These are phyloP conservation scores for Ascoidea tarda DNA, from an alignment of 805 yeast species.

Conservation along the genomic window DNA sequence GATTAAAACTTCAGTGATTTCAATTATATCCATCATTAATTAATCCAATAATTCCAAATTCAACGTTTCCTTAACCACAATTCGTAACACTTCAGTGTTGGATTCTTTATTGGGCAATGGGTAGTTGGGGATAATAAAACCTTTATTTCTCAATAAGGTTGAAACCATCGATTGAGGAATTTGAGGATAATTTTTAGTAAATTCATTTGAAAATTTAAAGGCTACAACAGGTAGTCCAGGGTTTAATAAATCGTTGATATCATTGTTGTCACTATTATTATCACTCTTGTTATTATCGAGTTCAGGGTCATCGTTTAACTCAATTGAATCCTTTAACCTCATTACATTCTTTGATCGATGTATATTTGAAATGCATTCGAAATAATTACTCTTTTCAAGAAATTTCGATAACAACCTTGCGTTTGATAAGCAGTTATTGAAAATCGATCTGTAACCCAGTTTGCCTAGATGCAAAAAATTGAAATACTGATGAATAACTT, in stretches of 20 bases:
- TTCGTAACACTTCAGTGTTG: slow-evolving; percentile 60
- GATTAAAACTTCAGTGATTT: slow-evolving; percentile 36
- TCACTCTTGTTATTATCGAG: slow-evolving; percentile 16
- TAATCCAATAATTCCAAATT: slow-evolving; percentile 46
- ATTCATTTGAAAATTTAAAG: slow-evolving; percentile 51
- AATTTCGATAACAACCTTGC: slow-evolving; percentile 54
- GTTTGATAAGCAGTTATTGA: slow-evolving; percentile 48
- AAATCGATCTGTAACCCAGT: slow-evolving; percentile 52
- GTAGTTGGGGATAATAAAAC: slow-evolving; percentile 85
- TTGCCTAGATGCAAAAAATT: slow-evolving; percentile 60
- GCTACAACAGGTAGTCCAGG: slow-evolving; percentile 88
- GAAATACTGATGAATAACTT: slow-evolving; percentile 78
- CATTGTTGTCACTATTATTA: slow-evolving; percentile 2
- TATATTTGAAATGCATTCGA: slow-evolving; percentile 62
- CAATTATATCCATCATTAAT: slow-evolving; percentile 46
- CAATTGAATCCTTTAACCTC: slow-evolving; percentile 10
- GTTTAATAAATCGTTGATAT: slow-evolving; percentile 23
- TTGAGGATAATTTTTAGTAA: slow-evolving; percentile 51
- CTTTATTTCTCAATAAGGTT: slow-evolving; percentile 57
- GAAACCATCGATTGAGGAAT: slow-evolving; percentile 73
- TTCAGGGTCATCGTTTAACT: slow-evolving; percentile 6
- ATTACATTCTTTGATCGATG: slow-evolving; percentile 38
- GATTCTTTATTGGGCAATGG: slow-evolving; percentile 53
- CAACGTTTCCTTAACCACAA: slow-evolving; percentile 65
- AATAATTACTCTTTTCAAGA: slow-evolving; percentile 51